A percentile compares a stretch with the other conserved stretches of the same genome.
Conservation (phyloP, 306 rosid genomes). For the Vigna trinervia region DNA sequence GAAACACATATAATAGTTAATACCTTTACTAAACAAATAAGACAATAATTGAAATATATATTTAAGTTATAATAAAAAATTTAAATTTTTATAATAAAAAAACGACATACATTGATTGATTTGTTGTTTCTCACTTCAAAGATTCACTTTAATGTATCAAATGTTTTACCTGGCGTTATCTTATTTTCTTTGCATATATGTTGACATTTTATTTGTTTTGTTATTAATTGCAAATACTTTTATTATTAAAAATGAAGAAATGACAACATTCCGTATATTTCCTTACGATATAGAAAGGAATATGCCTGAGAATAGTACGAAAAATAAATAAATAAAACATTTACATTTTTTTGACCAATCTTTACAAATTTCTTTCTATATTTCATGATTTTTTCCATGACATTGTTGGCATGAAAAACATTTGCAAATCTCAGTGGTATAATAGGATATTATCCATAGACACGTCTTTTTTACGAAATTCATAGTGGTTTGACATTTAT, state of each 20-base stretch:
- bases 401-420: background rate
- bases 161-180: no score
- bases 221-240: background rate
- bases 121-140: no score
- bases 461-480: background rate
- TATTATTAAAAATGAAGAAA: background rate
- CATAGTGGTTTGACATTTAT: background rate
- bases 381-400: background rate
- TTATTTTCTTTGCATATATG: no score
- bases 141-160: no score
- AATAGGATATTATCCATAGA: background rate
- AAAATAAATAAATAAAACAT: background rate
- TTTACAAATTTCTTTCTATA: background rate
- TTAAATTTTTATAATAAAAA: no score
- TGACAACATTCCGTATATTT: background rate
- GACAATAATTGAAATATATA: no score
- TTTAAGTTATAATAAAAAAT: no score
- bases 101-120: no score
- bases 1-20: no score
- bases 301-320: background rate
- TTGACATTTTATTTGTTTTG: no score
- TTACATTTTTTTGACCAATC: background rate
- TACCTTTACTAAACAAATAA: no score
- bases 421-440: background rate
- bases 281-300: background rate